Base-by-base conservation (phyloP, 2,329 filamentous ascomycete genomes). In the Bipolaris sorokiniana region DNA sequence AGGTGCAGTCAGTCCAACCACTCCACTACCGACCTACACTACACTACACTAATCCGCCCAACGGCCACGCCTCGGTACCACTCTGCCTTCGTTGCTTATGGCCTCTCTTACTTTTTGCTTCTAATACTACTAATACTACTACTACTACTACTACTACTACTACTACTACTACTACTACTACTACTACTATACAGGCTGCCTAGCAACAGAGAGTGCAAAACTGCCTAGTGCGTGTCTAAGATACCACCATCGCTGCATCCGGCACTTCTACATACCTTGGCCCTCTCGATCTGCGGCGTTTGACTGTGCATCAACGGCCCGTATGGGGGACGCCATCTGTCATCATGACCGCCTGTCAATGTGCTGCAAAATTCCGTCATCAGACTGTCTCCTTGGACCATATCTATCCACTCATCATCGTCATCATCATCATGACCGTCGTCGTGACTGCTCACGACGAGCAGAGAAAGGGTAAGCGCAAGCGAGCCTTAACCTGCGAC, bases 321-420 rank as follows among this genome's bases (percentile, higher is more conserved):
- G 41, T 28, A 46, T 26, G 28, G 34, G 23, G 11, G 26, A 31
- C 26, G 48, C 31, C 18, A 57, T n/a, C 36, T 11, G 26, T 61
- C 38, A 59, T 63, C 49, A 62, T 59, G 53, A 49, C 56, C 45
- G 51, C 52, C 49, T 51, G 45, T 37, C 20, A 26, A 40, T 26
- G 48, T 31, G 26, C 41, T 36, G 40, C 40, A 34, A 20, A 37
- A 15, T 23, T 38, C 44, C 54, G 54, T 57, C 51, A 49, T 45
- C 16, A 34, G 34, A 31, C 28, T 31, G 3, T 31, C 28, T 0
- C 28, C 9, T 28, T 28, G 28, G 3, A 4, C 28, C 28, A 31
- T 31, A 31, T 31, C 28, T 13, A 13, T 31, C 28, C 28, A 31
- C 26, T 13, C 28, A 47, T 16, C 41, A 45, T 34, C 13, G 28